phyloP scores from a whole-genome alignment of 768 basidiomycete genomes.

The Trametes villosa region DNA sequence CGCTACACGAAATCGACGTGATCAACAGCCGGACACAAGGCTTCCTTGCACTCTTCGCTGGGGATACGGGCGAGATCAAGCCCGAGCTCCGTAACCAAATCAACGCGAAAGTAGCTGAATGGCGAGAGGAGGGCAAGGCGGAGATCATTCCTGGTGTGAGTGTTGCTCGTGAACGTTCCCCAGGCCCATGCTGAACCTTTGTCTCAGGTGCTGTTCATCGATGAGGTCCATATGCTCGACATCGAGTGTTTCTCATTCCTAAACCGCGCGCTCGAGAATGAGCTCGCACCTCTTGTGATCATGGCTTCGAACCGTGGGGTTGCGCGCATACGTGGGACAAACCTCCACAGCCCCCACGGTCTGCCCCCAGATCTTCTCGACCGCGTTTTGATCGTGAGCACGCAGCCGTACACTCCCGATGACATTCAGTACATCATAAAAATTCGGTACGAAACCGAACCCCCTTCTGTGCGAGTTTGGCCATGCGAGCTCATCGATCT shows the following conservation, averaged over 20 bases:
- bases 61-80: conserved; percentile 99
- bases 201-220: conserved; percentile 90
- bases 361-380: conserved; percentile 94
- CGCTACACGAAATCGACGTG: conserved; percentile 98
- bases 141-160: conserved; percentile 94
- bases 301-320: conserved; percentile 98
- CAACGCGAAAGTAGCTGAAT: conserved; percentile 94
- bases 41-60: conserved; percentile 92
- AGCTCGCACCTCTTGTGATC: conserved; percentile 92
- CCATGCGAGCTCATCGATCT: neutral
- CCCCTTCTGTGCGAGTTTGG: conserved; percentile 2
- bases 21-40: conserved; percentile 99
- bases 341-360: conserved; percentile 92
- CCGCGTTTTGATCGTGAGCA: conserved; percentile 94
- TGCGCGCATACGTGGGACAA: conserved; percentile 93
- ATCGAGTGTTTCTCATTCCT: conserved; percentile 99
- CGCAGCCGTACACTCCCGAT: conserved; percentile 78
- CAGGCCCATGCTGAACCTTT: neutral
- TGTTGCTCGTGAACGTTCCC: conserved; percentile 19
- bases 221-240: conserved; percentile 99
- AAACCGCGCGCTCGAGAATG: conserved; percentile 93
- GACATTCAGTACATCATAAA: conserved; percentile 92
- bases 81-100: conserved; percentile 96
- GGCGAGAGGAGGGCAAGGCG: conserved; percentile 98
- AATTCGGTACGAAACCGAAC: conserved; percentile 87